Base-by-base conservation (phyloP, 495 filamentous ascomycete genomes). In the Podospora conica region DNA sequence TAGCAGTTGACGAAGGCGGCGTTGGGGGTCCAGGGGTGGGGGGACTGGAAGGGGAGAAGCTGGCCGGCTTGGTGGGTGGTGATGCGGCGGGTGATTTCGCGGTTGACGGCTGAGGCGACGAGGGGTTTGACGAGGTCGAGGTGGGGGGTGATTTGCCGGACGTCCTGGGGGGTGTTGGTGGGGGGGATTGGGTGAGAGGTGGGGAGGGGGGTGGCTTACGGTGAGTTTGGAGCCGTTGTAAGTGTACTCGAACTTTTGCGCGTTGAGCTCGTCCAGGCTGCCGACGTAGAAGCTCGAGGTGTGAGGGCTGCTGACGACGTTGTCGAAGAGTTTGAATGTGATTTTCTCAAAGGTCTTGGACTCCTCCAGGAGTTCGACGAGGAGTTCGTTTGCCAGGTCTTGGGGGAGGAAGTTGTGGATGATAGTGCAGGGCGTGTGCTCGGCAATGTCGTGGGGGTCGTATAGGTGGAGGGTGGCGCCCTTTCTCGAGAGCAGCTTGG, bases 1-100 rank as follows among this genome's bases (percentile, higher is more conserved):
- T 98, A 98, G 77, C 91, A 94, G 72, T 98, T 98, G 0, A 96
- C 93, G 68, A 97, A 91, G 0, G 93, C 91, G 0, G 92, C 92
- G 69, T 97, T 98, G 9, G 93, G 89, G 28, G 74, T 80, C 93
- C 95, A 97, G 1, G 81, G 77, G 3, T 84, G 69, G 0, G 90
- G 81, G 2, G 88, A 89, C 68, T 96, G 92, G 69, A 90, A 87
- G 66, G 82, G 88, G 65, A 96, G 84, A 74, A 93, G 96, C 74
- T 85, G 82, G 20, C 87, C 85, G 11, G 77, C 79, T 31, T 92
- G 88, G 40, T 81, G 77, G 9, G 82, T 79, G 20, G 79, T 78
- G 65, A 92, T 92, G 15, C 91, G 87, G 18, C 76, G 78, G 31
- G 82, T 77, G 27, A 96, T 87, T 66, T 91, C 88, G 4, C 75